Evolutionary conservation across 768 basidiomycete species (phyloP).

Genomic region (Russula emetica): DNA sequence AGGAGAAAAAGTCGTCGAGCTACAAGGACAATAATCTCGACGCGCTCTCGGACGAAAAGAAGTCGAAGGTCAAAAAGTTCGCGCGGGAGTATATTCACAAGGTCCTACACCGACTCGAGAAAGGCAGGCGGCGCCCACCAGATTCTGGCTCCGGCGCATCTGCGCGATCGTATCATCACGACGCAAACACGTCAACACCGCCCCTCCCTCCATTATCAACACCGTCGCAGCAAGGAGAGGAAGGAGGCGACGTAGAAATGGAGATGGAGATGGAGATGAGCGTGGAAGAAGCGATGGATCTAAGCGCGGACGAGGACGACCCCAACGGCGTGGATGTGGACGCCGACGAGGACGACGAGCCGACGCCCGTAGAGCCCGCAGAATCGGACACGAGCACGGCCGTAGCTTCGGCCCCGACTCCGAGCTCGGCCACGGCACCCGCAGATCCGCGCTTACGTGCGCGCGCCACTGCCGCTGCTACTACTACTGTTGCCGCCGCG

Average conservation of each 20-base stretch:
- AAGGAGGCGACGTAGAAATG: conserved; percentile 31
- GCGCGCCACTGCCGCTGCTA: neutral
- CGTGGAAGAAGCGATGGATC: conserved; percentile 32
- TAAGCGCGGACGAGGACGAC: conserved; percentile 27
- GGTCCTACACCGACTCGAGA: conserved; percentile 64
- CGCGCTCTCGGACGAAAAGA: conserved; percentile 79
- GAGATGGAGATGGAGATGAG: conserved; percentile 29
- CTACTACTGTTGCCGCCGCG: neutral
- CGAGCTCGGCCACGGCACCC: neutral
- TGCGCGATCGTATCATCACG: neutral
- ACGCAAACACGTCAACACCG: neutral
- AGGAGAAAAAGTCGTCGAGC: conserved; percentile 87
- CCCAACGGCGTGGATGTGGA: conserved; percentile 1
- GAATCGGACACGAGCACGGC: conserved; percentile 27
- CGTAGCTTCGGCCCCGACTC: neutral
- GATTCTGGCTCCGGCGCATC: conserved; percentile 8
- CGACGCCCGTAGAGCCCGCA: conserved; percentile 25
- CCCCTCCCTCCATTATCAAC: too few species aligned
- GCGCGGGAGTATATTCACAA: conserved; percentile 88
- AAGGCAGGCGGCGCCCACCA: conserved; percentile 35
- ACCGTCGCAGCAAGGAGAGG: conserved; percentile 6
- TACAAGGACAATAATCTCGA: conserved; percentile 75
- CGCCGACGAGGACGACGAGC: conserved; percentile 24
- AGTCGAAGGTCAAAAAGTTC: conserved; percentile 86
- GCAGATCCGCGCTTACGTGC: conserved; percentile 24